Evolutionary conservation across 306 rosid species (phyloP).

Genomic region (Dalbergia oliveri): DNA sequence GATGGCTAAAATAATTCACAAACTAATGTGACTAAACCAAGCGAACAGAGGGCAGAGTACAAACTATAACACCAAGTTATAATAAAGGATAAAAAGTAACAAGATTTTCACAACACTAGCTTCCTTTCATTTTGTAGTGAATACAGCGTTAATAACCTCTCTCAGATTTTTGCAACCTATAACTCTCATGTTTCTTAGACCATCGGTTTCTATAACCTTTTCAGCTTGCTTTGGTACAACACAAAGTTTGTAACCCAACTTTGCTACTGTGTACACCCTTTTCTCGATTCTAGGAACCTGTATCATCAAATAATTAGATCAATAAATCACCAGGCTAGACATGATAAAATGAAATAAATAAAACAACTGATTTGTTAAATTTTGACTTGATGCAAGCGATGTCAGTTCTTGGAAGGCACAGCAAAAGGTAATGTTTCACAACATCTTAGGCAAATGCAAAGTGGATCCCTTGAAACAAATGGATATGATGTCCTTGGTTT

Average conservation of each 20-base stretch:
- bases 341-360: background rate
- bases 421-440: constrained; percentile 8
- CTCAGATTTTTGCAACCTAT: constrained; percentile 81
- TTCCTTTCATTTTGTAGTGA: constrained; percentile 44
- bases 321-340: constrained; percentile 15
- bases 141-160: constrained; percentile 76
- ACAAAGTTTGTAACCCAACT: constrained; percentile 82
- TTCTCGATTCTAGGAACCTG: constrained; percentile 91
- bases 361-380: constrained; percentile 6
- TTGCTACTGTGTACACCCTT: constrained; percentile 74
- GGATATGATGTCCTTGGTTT: constrained; percentile 11
- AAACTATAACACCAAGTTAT: background rate
- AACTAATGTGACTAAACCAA: background rate
- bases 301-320: constrained; percentile 19
- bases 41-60: constrained; percentile 3
- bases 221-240: constrained; percentile 75
- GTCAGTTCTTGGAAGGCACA: background rate
- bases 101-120: constrained; percentile 36
- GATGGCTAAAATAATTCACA: constrained; percentile 39
- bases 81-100: background rate
- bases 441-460: constrained; percentile 28
- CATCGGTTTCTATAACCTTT: constrained; percentile 53
- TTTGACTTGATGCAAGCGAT: constrained; percentile 28
- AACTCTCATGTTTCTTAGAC: constrained; percentile 52
- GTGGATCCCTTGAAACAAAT: constrained; percentile 1